These are phyloP conservation scores for Candida qinlingensis DNA, from an alignment of 805 yeast species.

Conservation along the genomic window DNA sequence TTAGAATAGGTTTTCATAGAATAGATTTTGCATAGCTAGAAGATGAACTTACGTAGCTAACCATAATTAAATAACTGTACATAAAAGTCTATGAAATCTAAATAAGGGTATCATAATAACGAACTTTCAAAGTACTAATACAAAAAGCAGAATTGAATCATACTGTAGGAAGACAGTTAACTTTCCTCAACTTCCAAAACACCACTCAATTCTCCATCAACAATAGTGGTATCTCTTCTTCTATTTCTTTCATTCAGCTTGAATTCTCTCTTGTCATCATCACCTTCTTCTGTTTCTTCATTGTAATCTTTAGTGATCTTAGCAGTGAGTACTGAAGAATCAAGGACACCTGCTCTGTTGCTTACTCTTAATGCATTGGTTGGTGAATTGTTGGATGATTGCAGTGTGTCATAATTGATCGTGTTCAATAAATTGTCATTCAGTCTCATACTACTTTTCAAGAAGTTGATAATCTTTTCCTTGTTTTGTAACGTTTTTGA, in stretches of 20 bases:
- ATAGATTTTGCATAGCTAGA: too few relatives aligned
- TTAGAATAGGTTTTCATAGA: too few relatives aligned
- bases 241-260: neutral
- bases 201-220: constrained; percentile 45
- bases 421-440: constrained; percentile 34
- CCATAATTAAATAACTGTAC: too few relatives aligned
- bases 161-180: too few relatives aligned
- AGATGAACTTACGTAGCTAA: too few relatives aligned
- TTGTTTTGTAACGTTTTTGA: constrained; percentile 61
- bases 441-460: constrained; percentile 59
- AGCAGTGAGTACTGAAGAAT: neutral
- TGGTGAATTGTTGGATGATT: neutral
- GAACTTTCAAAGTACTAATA: too few relatives aligned
- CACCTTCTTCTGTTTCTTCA: neutral
- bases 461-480: constrained; percentile 72
- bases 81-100: too few relatives aligned
- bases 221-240: neutral
- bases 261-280: neutral
- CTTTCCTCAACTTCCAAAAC: constrained; percentile 35
- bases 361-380: neutral
- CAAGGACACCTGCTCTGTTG: neutral
- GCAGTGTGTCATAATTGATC: constrained; percentile 22
- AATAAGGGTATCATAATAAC: too few relatives aligned
- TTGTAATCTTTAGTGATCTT: neutral
- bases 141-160: too few relatives aligned